Evolutionary conservation across 495 filamentous ascomycete species (phyloP).

Genomic region (Xanthoparmelia taractica): DNA sequence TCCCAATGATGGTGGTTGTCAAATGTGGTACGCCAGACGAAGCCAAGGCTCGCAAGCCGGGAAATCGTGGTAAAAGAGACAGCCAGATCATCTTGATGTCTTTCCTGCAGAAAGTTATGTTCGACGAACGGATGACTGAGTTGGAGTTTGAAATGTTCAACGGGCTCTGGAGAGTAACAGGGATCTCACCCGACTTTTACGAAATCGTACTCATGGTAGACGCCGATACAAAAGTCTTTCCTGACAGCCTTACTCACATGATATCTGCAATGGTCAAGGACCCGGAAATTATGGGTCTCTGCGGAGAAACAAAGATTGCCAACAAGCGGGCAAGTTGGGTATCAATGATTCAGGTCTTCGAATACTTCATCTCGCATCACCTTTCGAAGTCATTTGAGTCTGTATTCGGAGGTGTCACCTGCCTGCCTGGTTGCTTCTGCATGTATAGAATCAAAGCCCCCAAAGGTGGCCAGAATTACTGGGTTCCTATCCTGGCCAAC

Average conservation of each 20-base stretch:
- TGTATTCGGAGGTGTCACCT: constrained; percentile 98
- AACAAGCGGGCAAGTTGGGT: constrained; percentile 96
- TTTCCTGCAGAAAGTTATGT: constrained; percentile 99
- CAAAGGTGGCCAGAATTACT: constrained; percentile 97
- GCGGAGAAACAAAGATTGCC: constrained; percentile 98
- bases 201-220: constrained; percentile 98
- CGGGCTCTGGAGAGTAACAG: constrained; percentile 95
- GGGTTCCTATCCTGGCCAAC: constrained; percentile 98
- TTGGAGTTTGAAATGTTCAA: constrained; percentile 99
- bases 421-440: constrained; percentile 97
- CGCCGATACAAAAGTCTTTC: constrained; percentile 98
- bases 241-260: constrained; percentile 97
- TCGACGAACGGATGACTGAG: constrained; percentile 99
- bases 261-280: constrained; percentile 98
- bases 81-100: constrained; percentile 99
- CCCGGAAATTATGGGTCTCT: constrained; percentile 97
- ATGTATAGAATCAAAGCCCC: constrained; percentile 99
- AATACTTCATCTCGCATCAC: constrained; percentile 99
- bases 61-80: constrained; percentile 96
- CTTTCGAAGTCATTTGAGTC: constrained; percentile 96
- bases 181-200: constrained; percentile 95
- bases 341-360: constrained; percentile 99
- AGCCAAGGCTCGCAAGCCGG: constrained; percentile 69
- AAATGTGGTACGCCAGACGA: constrained; percentile 95
- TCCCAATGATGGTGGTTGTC: constrained; percentile 97